A percentile compares a stretch with the other conserved stretches of the same genome.
These are phyloP conservation scores for Phialophora chinensis DNA, from an alignment of 2,329 filamentous ascomycete species.

Conservation along the genomic window DNA sequence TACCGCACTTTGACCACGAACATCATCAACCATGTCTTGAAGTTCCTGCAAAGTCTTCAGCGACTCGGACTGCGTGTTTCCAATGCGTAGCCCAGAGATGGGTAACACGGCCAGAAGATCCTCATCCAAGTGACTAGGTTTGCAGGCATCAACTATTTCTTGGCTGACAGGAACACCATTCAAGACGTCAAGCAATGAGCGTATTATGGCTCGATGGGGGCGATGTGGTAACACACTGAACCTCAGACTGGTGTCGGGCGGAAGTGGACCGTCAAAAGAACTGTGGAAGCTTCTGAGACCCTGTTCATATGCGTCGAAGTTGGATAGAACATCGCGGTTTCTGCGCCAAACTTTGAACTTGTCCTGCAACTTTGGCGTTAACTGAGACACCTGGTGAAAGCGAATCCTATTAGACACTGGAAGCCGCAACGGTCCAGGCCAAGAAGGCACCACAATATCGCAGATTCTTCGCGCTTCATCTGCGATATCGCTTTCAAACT, in stretches of 20 bases:
- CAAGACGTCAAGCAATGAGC: slow-evolving; percentile 24
- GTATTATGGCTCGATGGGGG: background rate
- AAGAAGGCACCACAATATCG: too few species aligned
- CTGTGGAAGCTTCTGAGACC: slow-evolving; percentile 1
- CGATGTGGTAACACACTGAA: background rate
- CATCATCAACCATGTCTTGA: slow-evolving; percentile 21
- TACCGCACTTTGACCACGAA: background rate
- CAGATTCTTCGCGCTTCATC: background rate
- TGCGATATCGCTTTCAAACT: slow-evolving; percentile 8
- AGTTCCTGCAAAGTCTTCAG: slow-evolving; percentile 9
- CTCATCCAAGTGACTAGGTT: slow-evolving; percentile 22
- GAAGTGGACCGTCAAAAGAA: slow-evolving; percentile 3
- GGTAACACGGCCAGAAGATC: slow-evolving; percentile 13
- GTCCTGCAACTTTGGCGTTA: slow-evolving; percentile 3
- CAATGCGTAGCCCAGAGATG: background rate
- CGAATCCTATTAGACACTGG: too few species aligned
- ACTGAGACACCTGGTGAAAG: too few species aligned
- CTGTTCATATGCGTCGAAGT: slow-evolving; percentile 15
- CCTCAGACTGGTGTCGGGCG: background rate
- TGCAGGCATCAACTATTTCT: background rate
- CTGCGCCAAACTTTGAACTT: slow-evolving; percentile 20
- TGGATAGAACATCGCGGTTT: slow-evolving; percentile 21
- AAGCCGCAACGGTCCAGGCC: too few species aligned
- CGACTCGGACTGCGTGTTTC: slow-evolving; percentile 1
- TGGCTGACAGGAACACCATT: background rate